These are phyloP conservation scores for Zasmidium angulare DNA, from an alignment of 2,329 filamentous ascomycete species.

Conservation along the genomic window DNA sequence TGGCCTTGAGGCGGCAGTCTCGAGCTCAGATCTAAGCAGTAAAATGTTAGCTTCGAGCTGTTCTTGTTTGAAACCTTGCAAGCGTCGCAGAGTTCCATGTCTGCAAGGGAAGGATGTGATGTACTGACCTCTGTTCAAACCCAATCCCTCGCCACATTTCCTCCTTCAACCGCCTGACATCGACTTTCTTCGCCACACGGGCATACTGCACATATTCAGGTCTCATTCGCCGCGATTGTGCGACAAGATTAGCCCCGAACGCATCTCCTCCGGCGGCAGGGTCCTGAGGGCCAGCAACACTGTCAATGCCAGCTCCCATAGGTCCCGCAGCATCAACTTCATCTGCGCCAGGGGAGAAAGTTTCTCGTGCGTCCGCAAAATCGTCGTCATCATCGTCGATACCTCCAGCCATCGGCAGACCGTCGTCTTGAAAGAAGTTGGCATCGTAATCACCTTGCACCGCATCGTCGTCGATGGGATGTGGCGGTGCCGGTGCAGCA, in stretches of 20 bases:
- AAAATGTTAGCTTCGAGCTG: neutral
- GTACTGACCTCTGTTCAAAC: slow-evolving; percentile 37
- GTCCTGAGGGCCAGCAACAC: slow-evolving; percentile 37
- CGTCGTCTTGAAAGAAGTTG: slow-evolving; percentile 94
- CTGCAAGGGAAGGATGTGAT: neutral
- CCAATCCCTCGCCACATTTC: slow-evolving; percentile 66
- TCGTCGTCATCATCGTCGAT: slow-evolving; percentile 69
- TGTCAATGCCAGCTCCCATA: slow-evolving; percentile 31
- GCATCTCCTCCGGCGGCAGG: slow-evolving; percentile 47
- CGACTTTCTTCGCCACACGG: slow-evolving; percentile 65
- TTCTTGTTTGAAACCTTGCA: no score
- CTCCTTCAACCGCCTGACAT: slow-evolving; percentile 63
- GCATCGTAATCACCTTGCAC: slow-evolving; percentile 84
- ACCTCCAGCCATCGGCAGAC: slow-evolving; percentile 63
- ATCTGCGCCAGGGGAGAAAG: slow-evolving; percentile 67
- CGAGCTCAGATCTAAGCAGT: slow-evolving; percentile 10
- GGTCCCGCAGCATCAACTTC: slow-evolving; percentile 35
- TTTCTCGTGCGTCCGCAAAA: slow-evolving; percentile 78
- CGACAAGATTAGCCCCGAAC: slow-evolving; percentile 63
- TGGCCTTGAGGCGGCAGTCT: slow-evolving; percentile 13
- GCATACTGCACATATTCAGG: slow-evolving; percentile 68
- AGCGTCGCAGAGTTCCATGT: neutral
- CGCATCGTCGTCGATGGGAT: slow-evolving; percentile 51
- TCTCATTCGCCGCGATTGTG: slow-evolving; percentile 58
- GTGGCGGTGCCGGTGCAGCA: slow-evolving; percentile 31